phyloP scores from a whole-genome alignment of 164 flowering plant species.

The Macadamia integrifolia region DNA sequence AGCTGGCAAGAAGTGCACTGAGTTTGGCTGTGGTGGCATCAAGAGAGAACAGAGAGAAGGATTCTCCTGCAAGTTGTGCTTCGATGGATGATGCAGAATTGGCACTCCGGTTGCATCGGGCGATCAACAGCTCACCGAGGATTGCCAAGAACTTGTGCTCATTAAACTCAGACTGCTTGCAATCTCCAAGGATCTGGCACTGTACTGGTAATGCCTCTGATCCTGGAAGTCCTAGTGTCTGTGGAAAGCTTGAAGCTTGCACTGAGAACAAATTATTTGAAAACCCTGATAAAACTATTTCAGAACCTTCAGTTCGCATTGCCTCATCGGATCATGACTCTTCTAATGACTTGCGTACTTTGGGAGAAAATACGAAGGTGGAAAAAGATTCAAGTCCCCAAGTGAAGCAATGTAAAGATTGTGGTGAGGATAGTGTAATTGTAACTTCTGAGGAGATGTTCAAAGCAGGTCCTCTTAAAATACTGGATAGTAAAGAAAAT shows the following conservation, averaged over 20 bases:
- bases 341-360: conserved; percentile 2
- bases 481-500: conserved; percentile 2
- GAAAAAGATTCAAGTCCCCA: background rate
- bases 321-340: conserved; percentile 7
- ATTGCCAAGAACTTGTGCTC: conserved; percentile 27
- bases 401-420: conserved; percentile 6
- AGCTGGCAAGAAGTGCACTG: conserved; percentile 26
- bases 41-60: conserved; percentile 4
- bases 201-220: conserved; percentile 8
- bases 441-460: conserved; percentile 2
- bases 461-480: conserved; percentile 4
- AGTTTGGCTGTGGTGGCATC: conserved; percentile 13
- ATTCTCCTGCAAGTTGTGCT: background rate
- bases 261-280: conserved; percentile 7
- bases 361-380: background rate
- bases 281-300: conserved; percentile 8
- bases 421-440: conserved; percentile 1
- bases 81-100: conserved; percentile 36
- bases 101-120: conserved; percentile 45
- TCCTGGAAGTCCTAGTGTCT: conserved; percentile 11
- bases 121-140: conserved; percentile 52
- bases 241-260: conserved; percentile 16
- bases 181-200: conserved; percentile 1
- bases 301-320: conserved; percentile 9
- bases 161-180: conserved; percentile 9